phyloP scores from a whole-genome alignment of 225 moss, liverwort and hornwort species.

The Thuidium tamariscinum region DNA sequence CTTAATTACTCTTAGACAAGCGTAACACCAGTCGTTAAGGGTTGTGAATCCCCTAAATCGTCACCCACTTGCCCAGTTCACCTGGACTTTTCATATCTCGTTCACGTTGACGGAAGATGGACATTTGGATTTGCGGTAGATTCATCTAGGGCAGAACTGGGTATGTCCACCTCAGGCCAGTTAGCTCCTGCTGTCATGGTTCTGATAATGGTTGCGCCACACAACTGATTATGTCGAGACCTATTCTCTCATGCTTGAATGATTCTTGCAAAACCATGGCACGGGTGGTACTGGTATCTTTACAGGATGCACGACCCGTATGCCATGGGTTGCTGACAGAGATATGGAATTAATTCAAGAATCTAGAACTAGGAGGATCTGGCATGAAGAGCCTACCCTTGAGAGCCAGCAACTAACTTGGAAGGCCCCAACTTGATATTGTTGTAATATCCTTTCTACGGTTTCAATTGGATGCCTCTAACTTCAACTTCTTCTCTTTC shows the following conservation, averaged over 20 bases:
- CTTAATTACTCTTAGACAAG: neutral
- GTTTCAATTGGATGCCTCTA: neutral
- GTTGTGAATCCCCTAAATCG: neutral
- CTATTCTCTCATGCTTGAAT: neutral
- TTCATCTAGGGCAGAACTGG: neutral
- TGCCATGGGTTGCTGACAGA: neutral
- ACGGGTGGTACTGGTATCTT: neutral
- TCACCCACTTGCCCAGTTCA: neutral
- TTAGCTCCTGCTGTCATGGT: neutral
- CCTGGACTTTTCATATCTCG: neutral
- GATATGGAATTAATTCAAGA: neutral
- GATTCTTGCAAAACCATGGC: neutral
- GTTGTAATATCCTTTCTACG: neutral
- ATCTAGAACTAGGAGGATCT: neutral
- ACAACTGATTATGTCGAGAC: neutral
- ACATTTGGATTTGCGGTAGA: too few species aligned
- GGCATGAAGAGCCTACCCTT: neutral
- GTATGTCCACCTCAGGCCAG: neutral
- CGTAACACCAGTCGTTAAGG: too few species aligned
- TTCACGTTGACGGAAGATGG: neutral
- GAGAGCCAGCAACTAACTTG: neutral
- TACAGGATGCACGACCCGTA: neutral
- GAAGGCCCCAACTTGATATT: neutral
- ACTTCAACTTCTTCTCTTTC: slow-evolving; percentile 13
- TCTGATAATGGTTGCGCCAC: neutral